Base-by-base conservation (phyloP, 2,329 filamentous ascomycete genomes). In the Trichophyton mentagrophytes region DNA sequence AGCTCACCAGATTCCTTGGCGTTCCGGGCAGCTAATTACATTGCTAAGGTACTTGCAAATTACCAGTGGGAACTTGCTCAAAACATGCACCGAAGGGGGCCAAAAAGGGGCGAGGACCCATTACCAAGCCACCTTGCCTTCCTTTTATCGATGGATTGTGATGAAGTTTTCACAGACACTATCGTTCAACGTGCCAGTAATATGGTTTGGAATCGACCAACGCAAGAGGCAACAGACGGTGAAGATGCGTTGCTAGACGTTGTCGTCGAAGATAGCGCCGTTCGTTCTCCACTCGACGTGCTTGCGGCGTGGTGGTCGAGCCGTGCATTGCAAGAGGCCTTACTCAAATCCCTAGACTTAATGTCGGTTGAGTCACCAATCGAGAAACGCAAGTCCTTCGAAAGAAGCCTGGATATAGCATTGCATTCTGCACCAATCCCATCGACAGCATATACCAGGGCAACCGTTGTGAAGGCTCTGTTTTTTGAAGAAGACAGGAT, bases 231-330 rank as follows among this genome's bases (percentile, higher is more conserved):
- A 33, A 81, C 85, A 0, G 76, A 79, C 49, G 77, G 80, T 2
- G 77, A 80, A 22, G 86, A 89, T 64, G 84, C 86, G 59, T 84
- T 88, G 56, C 87, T 95, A 80, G 88, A 95, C 69, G 80, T 83
- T 4, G 89, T 96, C 0, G 88, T 93, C 2, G 88, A 93, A 62
- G 92, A 96, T 68, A 83, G 84, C 59, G 86, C 90, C 2, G 88
- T 96, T 63, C 84, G 88, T 59, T 93, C 89, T 17, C 89, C 91
- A 0, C 82, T 96, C 65, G 92, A 96, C 72, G 90, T 90, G 11
- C 83, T 96, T 58, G 89, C 91, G 5, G 89, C 91, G 1, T 96
- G 91, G 91, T 93, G 86, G 78, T 95, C 91, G 0, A 89, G 84
- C 64, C 79, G 86, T 60, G 79, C 83, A 11, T 76, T 96, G 42